phyloP scores from a whole-genome alignment of 805 yeast genomes.

The Schwanniomyces vanrijiae region DNA sequence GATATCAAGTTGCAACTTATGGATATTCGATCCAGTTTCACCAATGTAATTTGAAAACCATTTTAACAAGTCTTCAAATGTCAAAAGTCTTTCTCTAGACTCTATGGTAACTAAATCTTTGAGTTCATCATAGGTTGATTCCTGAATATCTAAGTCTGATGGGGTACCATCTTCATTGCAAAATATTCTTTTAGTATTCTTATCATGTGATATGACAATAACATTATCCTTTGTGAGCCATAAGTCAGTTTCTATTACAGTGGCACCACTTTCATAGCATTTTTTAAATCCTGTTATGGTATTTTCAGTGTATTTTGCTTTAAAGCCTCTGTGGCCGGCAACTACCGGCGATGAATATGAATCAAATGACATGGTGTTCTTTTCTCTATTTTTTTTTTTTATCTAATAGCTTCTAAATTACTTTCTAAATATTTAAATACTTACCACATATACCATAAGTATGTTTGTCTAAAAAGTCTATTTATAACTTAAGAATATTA shows the following conservation, averaged over 20 bases:
- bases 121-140: slow-evolving; percentile 29
- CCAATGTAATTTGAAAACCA: slow-evolving; percentile 30
- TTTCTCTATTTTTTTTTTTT: not conserved
- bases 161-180: slow-evolving; percentile 33
- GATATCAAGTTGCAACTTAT: slow-evolving; percentile 39
- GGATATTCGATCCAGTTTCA: slow-evolving; percentile 12
- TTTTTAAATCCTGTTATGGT: slow-evolving; percentile 36
- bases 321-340: slow-evolving; percentile 46
- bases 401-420: not conserved
- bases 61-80: slow-evolving; percentile 29
- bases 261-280: slow-evolving; percentile 39
- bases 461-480: not conserved
- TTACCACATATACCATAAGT: not conserved
- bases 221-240: slow-evolving; percentile 39
- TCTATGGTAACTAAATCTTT: slow-evolving; percentile 28
- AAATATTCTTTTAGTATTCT: slow-evolving; percentile 36
- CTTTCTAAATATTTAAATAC: not conserved
- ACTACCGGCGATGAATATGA: slow-evolving; percentile 21
- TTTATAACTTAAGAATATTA: not conserved
- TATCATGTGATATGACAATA: slow-evolving; percentile 41
- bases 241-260: slow-evolving; percentile 42
- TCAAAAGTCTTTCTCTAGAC: slow-evolving; percentile 32
- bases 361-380: not conserved
- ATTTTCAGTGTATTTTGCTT: slow-evolving; percentile 40
- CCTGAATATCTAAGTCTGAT: slow-evolving; percentile 33